phyloP scores from a whole-genome alignment of 306 rosid species.

The Cicer cuneatum region DNA sequence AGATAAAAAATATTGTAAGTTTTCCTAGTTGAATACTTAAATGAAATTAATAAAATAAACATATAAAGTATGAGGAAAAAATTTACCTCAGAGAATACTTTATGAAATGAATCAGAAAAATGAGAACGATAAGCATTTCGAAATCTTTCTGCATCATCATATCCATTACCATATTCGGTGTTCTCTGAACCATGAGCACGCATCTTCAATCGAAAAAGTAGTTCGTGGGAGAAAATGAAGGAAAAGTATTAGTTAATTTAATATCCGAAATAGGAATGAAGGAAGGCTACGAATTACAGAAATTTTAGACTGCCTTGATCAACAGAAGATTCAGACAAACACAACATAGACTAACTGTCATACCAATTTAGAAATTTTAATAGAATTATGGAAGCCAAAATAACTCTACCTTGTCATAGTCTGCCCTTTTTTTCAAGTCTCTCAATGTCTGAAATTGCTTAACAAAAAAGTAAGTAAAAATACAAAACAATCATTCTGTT shows the following conservation, averaged over 20 bases:
- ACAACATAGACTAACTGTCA: conserved; percentile 5
- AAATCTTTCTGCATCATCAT: conserved; percentile 60
- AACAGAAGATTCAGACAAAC: conserved; percentile 22
- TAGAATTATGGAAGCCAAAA: neutral
- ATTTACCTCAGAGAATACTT: conserved; percentile 88
- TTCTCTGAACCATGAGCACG: conserved; percentile 55
- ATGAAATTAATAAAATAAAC: conserved; percentile 57
- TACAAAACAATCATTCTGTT: conserved; percentile 23
- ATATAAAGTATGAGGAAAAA: conserved; percentile 7
- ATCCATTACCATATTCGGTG: conserved; percentile 46
- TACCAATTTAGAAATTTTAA: conserved; percentile 26
- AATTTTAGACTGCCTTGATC: conserved; percentile 32
- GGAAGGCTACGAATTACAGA: conserved; percentile 36
- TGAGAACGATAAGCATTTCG: conserved; percentile 66
- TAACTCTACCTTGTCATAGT: conserved; percentile 67
- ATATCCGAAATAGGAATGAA: conserved; percentile 23
- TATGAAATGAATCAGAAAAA: conserved; percentile 87
- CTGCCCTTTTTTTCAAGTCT: conserved; percentile 76
- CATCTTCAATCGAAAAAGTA: conserved; percentile 55
- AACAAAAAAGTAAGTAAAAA: conserved; percentile 28
- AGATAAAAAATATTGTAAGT: conserved; percentile 43
- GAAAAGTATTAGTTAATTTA: conserved; percentile 36
- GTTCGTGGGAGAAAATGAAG: conserved; percentile 33
- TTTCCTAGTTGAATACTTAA: conserved; percentile 57
- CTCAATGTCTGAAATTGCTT: conserved; percentile 71